Base-by-base conservation (phyloP, 805 yeast genomes). In the Wickerhamiella sergipiensis region DNA sequence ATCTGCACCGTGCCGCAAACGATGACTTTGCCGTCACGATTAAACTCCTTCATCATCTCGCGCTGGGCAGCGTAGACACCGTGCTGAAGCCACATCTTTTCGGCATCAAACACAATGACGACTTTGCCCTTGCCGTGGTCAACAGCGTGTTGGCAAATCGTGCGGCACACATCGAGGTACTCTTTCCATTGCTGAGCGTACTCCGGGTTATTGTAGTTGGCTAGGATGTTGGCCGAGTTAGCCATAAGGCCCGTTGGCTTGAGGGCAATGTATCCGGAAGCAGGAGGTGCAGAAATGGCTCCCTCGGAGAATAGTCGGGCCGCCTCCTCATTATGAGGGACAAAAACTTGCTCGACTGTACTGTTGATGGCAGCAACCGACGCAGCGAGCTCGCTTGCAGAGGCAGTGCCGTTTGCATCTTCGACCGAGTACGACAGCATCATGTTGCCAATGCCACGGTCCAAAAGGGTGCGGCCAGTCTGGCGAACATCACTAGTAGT, bases 351-450 rank as follows among this genome's bases (percentile, higher is more conserved):
- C 46, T 74, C 75, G 48, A 89, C 75, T 12, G 95, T 84, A 45
- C 72, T 70, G 52, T 78, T 72, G 18, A 78, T 71, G 49, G 55
- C 53, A 31, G 59, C 52, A 8, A 66, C 60, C 29, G 62, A 63
- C 18, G 57, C 50, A n/a, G 48, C 74, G 60, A 65, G 77, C 71
- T 62, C 77, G 75, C 52, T 76, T 19, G 54, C 54, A 21, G 52
- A 49, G 8, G 58, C 57, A 13, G 55, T 76, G 39, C 95, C 95
- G 56, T 85, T 85, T 50, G 96, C 82, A 51, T 92, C 95, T 68
- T 89, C 97, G 49, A 89, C 88, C 15, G 96, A 86, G 64, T 87
- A 78, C 1, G 94, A 83, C n/a, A 89, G 71, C 95, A 89, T 87
- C 95, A 89, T 86, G 71, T 89, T 90, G 58, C 85, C 79, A 61